A percentile compares a stretch with the other conserved stretches of the same genome.
Evolutionary conservation across 1,284 basidiomycete species (phyloP).

Genomic region (Papiliotrema flavescens): DNA sequence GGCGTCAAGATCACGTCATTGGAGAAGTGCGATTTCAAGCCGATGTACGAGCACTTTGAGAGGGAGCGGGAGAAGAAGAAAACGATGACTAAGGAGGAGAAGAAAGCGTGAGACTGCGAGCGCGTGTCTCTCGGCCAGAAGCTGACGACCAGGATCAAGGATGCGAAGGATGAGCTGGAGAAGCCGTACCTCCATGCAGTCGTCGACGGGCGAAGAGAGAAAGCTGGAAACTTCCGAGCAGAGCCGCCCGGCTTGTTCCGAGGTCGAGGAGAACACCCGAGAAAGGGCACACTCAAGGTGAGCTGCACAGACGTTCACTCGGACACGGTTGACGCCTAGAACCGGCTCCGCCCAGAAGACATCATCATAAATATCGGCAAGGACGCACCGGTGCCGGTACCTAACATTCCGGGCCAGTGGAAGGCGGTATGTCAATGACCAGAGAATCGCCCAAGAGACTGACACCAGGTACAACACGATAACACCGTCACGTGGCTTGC

Average conservation of each 20-base stretch:
- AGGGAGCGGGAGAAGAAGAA: constrained; percentile 91
- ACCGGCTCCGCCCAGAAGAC: constrained; percentile 83
- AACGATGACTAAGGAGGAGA: constrained; percentile 74
- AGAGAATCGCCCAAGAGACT: no score
- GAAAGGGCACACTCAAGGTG: constrained; percentile 93
- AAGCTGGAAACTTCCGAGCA: constrained; percentile 95
- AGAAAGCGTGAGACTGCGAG: constrained; percentile 60
- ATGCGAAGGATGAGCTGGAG: constrained; percentile 77
- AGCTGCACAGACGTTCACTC: constrained; percentile 18
- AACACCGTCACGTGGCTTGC: constrained; percentile 96
- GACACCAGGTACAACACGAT: constrained; percentile 78
- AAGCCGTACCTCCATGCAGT: constrained; percentile 78
- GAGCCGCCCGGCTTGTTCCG: constrained; percentile 97
- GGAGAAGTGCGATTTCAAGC: constrained; percentile 85
- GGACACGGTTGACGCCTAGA: constrained; percentile 53
- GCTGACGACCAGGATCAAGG: constrained; percentile 58
- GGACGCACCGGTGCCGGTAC: constrained; percentile 66
- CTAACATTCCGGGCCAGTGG: constrained; percentile 84
- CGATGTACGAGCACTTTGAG: constrained; percentile 93
- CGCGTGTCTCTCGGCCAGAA: not conserved
- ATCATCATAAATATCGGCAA: constrained; percentile 90
- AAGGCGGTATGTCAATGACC: constrained; percentile 54
- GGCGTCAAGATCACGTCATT: constrained; percentile 74
- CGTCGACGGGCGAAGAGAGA: constrained; percentile 94
- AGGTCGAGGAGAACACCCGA: constrained; percentile 97